phyloP scores from a whole-genome alignment of 768 basidiomycete genomes.

The Serendipita sp. region DNA sequence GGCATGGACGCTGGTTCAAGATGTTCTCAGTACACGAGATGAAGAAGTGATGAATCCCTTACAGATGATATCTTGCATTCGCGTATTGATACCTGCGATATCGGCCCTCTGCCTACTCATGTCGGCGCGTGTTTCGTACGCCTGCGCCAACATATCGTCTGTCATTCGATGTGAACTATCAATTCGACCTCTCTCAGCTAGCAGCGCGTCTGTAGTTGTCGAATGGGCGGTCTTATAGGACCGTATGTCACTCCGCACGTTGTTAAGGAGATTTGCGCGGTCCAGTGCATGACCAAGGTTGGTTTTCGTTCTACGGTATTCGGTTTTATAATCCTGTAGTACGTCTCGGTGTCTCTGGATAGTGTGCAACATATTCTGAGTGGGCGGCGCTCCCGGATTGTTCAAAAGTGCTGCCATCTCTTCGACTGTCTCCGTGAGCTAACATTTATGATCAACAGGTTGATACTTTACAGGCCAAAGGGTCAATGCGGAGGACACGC shows the following conservation, averaged over 20 bases:
- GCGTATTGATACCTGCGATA: conserved; percentile 61
- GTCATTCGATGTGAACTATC: conserved; percentile 93
- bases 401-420: conserved; percentile 53
- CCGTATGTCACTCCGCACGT: conserved; percentile 95
- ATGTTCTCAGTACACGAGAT: conserved; percentile 4
- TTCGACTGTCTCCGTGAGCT: conserved; percentile 82
- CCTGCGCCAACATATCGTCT: conserved; percentile 88
- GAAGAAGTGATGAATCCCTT: conserved; percentile 18
- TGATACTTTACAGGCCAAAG: conserved; percentile 2
- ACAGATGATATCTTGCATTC: conserved; percentile 78
- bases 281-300: conserved; percentile 75
- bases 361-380: conserved; percentile 72
- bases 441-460: conserved; percentile 12
- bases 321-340: conserved; percentile 71
- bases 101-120: conserved; percentile 69
- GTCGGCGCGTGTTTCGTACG: conserved; percentile 90
- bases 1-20: conserved; percentile 58
- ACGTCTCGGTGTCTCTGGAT: conserved; percentile 86
- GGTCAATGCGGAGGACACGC: conserved; percentile 14
- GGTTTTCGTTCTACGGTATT: conserved; percentile 73
- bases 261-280: conserved; percentile 72
- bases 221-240: conserved; percentile 63
- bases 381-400: conserved; percentile 51
- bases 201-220: conserved; percentile 68
- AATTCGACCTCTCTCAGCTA: conserved; percentile 77